Conservation (phyloP, 179 eudicot species). For the Silene coronaria region DNA sequence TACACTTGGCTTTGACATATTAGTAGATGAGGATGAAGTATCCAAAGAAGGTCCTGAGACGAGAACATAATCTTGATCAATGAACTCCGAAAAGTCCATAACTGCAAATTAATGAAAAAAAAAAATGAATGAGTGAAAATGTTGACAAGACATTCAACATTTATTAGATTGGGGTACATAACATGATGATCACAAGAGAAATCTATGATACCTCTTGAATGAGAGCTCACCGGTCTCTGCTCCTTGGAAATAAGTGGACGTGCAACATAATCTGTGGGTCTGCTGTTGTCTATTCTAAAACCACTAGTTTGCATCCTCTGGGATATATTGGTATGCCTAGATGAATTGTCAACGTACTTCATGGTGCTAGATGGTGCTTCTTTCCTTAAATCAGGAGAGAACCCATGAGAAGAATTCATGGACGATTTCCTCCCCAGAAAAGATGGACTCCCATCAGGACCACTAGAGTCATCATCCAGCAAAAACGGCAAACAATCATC, state of each 20-base stretch:
- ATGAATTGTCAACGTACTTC: constrained; percentile 30
- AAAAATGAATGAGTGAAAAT: background rate
- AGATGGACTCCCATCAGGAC: constrained; percentile 67
- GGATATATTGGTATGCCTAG: constrained; percentile 27
- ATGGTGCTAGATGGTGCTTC: constrained; percentile 31
- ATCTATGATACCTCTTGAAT: constrained; percentile 41
- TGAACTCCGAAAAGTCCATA: constrained; percentile 61
- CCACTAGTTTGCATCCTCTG: constrained; percentile 40
- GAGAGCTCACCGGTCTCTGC: constrained; percentile 32
- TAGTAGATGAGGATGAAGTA: constrained; percentile 45
- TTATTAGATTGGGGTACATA: background rate
- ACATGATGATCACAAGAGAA: constrained; percentile 9
- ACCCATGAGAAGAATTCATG: constrained; percentile 52
- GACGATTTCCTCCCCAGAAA: constrained; percentile 36
- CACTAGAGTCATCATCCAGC: constrained; percentile 73
- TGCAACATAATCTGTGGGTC: constrained; percentile 33
- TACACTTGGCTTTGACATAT: constrained; percentile 43
- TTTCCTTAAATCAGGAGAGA: constrained; percentile 43
- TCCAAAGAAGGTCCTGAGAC: constrained; percentile 69
- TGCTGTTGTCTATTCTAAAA: constrained; percentile 30
- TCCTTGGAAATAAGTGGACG: constrained; percentile 39
- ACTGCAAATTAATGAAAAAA: constrained; percentile 38
- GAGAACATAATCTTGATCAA: constrained; percentile 87
- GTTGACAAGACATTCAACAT: background rate
- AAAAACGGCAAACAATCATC: constrained; percentile 74